Percentiles rank a stretch among this genome's conserved stretches.
phyloP scores from a whole-genome alignment of 768 basidiomycete genomes.

The Phaeolepiota aurea region DNA sequence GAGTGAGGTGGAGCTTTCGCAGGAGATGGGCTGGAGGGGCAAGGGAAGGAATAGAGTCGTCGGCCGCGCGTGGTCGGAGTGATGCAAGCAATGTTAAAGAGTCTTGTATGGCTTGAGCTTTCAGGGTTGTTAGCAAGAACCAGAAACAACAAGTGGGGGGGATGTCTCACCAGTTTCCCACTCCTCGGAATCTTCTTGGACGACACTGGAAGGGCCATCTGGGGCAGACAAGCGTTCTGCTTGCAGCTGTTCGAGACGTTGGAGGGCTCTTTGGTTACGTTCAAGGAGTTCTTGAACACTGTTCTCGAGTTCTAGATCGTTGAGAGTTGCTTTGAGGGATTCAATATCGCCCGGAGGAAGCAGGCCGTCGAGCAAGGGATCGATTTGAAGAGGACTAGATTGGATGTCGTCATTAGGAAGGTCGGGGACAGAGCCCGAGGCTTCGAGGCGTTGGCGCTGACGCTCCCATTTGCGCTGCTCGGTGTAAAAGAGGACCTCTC shows the following conservation, averaged over 20 bases:
- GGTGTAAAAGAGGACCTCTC: constrained; percentile 47
- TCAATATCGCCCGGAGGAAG: constrained; percentile 48
- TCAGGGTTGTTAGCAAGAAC: constrained; percentile 10
- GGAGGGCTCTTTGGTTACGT: constrained; percentile 55
- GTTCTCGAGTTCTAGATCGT: constrained; percentile 55
- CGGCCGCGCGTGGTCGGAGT: constrained; percentile 53
- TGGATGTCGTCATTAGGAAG: constrained; percentile 7
- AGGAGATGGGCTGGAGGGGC: constrained; percentile 57
- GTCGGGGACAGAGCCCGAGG: constrained; percentile 3
- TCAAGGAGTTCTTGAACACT: constrained; percentile 63
- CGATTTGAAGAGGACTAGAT: constrained; percentile 18
- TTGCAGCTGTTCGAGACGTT: constrained; percentile 61
- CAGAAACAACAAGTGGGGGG: constrained; percentile 6
- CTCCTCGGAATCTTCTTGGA: constrained; percentile 69
- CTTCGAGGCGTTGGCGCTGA: constrained; percentile 16
- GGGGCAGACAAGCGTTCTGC: constrained; percentile 39
- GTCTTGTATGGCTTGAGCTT: constrained; percentile 67
- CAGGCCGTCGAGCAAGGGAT: constrained; percentile 40
- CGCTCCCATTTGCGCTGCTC: constrained; percentile 31
- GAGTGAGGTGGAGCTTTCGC: constrained; percentile 63
- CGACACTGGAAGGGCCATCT: constrained; percentile 31
- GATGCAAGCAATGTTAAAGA: constrained; percentile 63
- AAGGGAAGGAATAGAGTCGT: constrained; percentile 34
- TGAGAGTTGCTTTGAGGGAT: constrained; percentile 52
- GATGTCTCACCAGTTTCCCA: constrained; percentile 67